Base-by-base conservation (phyloP, 73 alveolate genomes). In the Paramecium pentaurelia region DNA sequence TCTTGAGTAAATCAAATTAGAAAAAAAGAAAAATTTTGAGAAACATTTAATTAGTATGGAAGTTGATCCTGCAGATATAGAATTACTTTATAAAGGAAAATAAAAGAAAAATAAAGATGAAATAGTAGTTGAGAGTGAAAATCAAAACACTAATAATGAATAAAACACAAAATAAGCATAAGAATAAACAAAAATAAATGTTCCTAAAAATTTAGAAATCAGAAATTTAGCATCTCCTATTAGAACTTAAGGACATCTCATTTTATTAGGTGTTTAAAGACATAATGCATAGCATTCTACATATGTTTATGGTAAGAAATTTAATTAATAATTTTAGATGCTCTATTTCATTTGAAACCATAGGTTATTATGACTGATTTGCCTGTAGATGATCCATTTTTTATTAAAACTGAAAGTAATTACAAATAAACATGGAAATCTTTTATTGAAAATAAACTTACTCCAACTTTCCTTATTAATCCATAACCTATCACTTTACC, bases 271-370 rank as follows among this genome's bases (percentile, higher is more conserved):
- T 8, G 54, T 77, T 30, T 42, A 44, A 25, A 20, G 75, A 44
- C 45, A 77, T n/a, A 77, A 77, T 77, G 47, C 40, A 30, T 11
- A 20, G 9, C 90, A 77, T 77, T 32, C 90, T 22, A 22, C 45
- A 77, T 77, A 77, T 44, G n/a, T 77, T 77, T 77, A 77, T 77
- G 90, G 90, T 77, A 47, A 47, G 59, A 47, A 12, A 12, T 47
- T 14, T 47, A 47, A 47, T 47, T 47, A 47, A 47, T 47, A 8
- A 12, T 47, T 47, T 47, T 8, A 77, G 90, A 77, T 77, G 90
- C 90, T 9, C 22, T 77, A 22, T 77, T 44, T 25, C 16, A 27
- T 40, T 77, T 77, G 45, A 77, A 77, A 77, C 90, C 90, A 40
- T 25, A 77, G 20, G 42, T 77, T 18, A 77, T 77, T 1, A 10